Evolutionary conservation across 345 rosid genomes (phyloP).

Genomic region (Eutrema yunnanense): DNA sequence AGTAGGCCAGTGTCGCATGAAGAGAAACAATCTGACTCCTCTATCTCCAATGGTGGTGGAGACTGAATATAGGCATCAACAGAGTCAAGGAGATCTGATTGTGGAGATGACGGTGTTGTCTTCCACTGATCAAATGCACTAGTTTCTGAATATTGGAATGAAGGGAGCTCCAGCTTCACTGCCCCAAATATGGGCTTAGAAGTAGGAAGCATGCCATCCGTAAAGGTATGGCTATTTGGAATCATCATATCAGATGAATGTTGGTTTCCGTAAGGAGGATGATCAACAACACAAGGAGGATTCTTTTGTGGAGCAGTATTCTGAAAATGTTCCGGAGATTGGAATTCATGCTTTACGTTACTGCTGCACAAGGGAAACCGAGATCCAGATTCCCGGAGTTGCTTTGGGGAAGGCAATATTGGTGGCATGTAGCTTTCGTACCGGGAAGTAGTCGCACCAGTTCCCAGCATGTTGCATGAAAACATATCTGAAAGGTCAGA

Average conservation of each 20-base stretch:
- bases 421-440: slow-evolving; percentile 55
- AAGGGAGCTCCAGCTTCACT: slow-evolving; percentile 99
- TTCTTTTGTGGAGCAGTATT: slow-evolving; percentile 37
- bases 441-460: slow-evolving; percentile 52
- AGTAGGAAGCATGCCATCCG: slow-evolving; percentile 84
- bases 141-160: slow-evolving; percentile 96
- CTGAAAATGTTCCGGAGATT: slow-evolving; percentile 46
- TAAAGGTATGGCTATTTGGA: slow-evolving; percentile 73
- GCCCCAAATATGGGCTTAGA: slow-evolving; percentile 70
- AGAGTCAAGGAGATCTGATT: slow-evolving; percentile 53
- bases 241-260: slow-evolving; percentile 47
- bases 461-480: slow-evolving; percentile 50
- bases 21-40: slow-evolving; percentile 51
- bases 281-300: slow-evolving; percentile 49
- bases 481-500: slow-evolving; percentile 63
- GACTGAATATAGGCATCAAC: slow-evolving; percentile 79
- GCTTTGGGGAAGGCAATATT: slow-evolving; percentile 49
- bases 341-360: slow-evolving; percentile 43
- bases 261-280: slow-evolving; percentile 38
- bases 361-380: slow-evolving; percentile 38
- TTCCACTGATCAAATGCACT: slow-evolving; percentile 68
- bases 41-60: slow-evolving; percentile 51
- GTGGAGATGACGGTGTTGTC: slow-evolving; percentile 50
- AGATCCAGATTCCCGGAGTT: slow-evolving; percentile 48
- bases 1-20: slow-evolving; percentile 81